Conservation (phyloP, 129 eudicot species). For the Saposhnikovia divaricata region DNA sequence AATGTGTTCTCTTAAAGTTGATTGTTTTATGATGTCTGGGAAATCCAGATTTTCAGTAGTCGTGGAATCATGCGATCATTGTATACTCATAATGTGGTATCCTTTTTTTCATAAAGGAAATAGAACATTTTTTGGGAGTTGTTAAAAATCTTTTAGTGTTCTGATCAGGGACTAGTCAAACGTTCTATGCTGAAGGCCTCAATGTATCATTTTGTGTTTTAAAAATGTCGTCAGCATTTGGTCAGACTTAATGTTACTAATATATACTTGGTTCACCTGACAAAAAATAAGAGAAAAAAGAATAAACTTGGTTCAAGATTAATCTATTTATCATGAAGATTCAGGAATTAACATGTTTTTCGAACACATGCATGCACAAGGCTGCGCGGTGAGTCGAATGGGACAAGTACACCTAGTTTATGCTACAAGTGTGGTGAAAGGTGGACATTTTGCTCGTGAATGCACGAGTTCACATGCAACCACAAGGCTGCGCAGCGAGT, state of each 20-base stretch:
- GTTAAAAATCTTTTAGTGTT: background rate
- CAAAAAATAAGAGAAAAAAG: too few species aligned
- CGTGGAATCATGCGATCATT: background rate
- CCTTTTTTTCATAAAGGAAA: too few species aligned
- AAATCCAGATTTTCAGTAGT: background rate
- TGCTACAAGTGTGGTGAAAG: conserved; percentile 47
- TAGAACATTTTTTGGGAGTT: background rate
- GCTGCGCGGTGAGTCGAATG: conserved; percentile 21
- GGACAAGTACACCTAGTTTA: conserved; percentile 23
- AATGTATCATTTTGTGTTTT: background rate
- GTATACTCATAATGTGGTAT: background rate
- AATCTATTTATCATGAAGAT: background rate
- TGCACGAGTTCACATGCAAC: conserved; percentile 53
- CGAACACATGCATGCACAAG: conserved; percentile 29
- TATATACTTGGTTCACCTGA: background rate
- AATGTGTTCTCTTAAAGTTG: background rate
- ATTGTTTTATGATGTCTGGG: background rate
- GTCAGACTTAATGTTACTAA: background rate
- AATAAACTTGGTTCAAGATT: background rate
- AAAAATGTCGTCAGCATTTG: background rate
- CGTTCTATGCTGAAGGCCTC: background rate
- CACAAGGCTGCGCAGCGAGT: conserved; percentile 37
- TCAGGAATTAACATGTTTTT: background rate
- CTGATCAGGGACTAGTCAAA: background rate
- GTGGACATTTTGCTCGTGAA: conserved; percentile 53